A percentile compares a stretch with the other conserved stretches of the same genome.
Evolutionary conservation across 1,139 yeast species (phyloP).

Genomic region (Lodderomyces theae): DNA sequence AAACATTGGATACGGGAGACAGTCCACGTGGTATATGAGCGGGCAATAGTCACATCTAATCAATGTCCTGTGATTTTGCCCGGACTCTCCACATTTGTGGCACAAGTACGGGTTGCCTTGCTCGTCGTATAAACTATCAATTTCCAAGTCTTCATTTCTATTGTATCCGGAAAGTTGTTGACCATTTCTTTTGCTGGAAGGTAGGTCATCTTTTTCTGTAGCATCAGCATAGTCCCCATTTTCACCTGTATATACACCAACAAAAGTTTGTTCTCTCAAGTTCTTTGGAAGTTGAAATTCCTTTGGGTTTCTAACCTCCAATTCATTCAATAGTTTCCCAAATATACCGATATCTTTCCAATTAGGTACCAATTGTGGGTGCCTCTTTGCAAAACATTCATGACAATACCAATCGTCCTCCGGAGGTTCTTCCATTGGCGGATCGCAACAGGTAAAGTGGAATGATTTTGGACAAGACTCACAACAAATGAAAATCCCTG

Average conservation of each 20-base stretch:
- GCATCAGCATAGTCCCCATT: slow-evolving; percentile 71
- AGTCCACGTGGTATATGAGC: slow-evolving; percentile 89
- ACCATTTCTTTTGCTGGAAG: slow-evolving; percentile 36
- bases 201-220: slow-evolving; percentile 50
- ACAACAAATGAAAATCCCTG: slow-evolving; percentile 89
- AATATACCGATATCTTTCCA: slow-evolving; percentile 54
- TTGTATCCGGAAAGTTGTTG: slow-evolving; percentile 40
- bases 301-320: slow-evolving; percentile 63
- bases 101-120: slow-evolving; percentile 67
- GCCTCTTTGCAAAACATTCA: slow-evolving; percentile 52
- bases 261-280: slow-evolving; percentile 66
- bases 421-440: slow-evolving; percentile 81
- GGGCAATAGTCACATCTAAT: slow-evolving; percentile 85
- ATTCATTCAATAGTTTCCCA: slow-evolving; percentile 58
- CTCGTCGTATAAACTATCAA: slow-evolving; percentile 62
- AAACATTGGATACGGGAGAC: slow-evolving; percentile 73
- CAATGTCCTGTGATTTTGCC: slow-evolving; percentile 51
- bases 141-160: slow-evolving; percentile 53
- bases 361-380: slow-evolving; percentile 26
- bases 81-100: slow-evolving; percentile 72
- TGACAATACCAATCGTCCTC: slow-evolving; percentile 90
- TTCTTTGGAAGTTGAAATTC: slow-evolving; percentile 69
- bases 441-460: slow-evolving; percentile 88
- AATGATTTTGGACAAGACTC: slow-evolving; percentile 90
- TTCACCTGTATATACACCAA: slow-evolving; percentile 65